Conservation (phyloP, 1,284 basidiomycete genomes). For the Termitomyces sp. region DNA sequence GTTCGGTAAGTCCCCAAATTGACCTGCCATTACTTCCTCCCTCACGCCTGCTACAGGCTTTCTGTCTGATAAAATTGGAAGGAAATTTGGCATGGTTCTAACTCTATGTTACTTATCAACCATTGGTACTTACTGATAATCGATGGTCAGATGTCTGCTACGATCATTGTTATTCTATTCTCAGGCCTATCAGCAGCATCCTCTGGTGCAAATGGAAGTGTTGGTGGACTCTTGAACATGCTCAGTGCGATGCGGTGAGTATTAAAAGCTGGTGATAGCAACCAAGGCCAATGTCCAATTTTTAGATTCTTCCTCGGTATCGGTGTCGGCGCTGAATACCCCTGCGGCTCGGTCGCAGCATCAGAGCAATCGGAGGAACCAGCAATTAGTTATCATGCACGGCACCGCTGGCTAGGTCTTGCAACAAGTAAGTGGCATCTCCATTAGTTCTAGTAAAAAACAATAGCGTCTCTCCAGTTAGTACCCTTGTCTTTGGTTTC, state of each 20-base stretch:
- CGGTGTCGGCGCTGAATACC: constrained; percentile 87
- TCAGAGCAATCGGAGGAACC: constrained; percentile 87
- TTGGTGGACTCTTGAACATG: constrained; percentile 71
- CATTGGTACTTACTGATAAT: constrained; percentile 1
- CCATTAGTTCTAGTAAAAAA: neutral
- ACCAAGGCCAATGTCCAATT: neutral
- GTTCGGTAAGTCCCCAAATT: constrained; percentile 43
- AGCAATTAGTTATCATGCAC: constrained; percentile 72
- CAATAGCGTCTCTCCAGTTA: constrained; percentile 36
- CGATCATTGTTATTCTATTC: constrained; percentile 75
- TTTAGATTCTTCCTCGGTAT: constrained; percentile 73
- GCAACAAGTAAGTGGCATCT: constrained; percentile 61
- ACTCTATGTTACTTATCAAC: neutral
- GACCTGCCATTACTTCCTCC: too few relatives aligned
- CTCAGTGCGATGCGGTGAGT: constrained; percentile 72
- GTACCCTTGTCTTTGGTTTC: constrained; percentile 88
- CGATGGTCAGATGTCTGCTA: constrained; percentile 59
- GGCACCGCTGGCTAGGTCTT: constrained; percentile 83
- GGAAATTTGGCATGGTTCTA: constrained; percentile 81
- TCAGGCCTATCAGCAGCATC: constrained; percentile 85
- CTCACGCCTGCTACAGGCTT: constrained; percentile 34
- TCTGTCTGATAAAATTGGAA: constrained; percentile 80
- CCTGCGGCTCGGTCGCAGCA: constrained; percentile 86
- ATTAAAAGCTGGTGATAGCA: constrained; percentile 1
- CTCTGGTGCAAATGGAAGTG: constrained; percentile 69